Conservation (phyloP, 192 early-diverging fungal genomes). For the Rhizophagus sp. region DNA sequence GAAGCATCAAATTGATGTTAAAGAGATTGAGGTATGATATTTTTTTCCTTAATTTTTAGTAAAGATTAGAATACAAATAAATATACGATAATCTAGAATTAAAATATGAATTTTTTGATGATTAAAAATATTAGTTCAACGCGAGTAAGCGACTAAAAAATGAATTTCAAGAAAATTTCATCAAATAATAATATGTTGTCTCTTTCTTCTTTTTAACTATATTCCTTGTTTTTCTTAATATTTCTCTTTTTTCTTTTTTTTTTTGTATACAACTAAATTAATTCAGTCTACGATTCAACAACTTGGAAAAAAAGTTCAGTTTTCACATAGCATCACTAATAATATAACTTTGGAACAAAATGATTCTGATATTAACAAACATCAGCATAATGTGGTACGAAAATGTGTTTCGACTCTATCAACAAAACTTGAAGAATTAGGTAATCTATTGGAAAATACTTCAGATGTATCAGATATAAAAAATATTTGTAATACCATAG, state of each 20-base stretch:
- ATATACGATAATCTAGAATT: neutral
- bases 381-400: neutral
- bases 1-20: constrained; percentile 1
- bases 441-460: neutral
- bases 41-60: neutral
- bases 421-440: neutral
- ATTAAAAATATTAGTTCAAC: neutral
- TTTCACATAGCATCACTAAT: neutral
- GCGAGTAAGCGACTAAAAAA: neutral
- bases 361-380: no score
- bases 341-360: neutral
- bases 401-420: neutral
- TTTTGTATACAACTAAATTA: neutral
- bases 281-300: neutral
- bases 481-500: constrained; percentile 10
- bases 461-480: neutral
- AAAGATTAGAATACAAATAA: neutral
- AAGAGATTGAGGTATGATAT: constrained; percentile 2
- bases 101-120: neutral
- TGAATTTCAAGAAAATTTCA: no score
- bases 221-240: neutral
- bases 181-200: neutral
- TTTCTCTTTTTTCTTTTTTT: neutral
- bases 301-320: neutral
- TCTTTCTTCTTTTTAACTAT: neutral